A percentile compares a stretch with the other conserved stretches of the same genome.
Conservation (phyloP, 495 filamentous ascomycete genomes). For the Lophiostoma macrostomum region DNA sequence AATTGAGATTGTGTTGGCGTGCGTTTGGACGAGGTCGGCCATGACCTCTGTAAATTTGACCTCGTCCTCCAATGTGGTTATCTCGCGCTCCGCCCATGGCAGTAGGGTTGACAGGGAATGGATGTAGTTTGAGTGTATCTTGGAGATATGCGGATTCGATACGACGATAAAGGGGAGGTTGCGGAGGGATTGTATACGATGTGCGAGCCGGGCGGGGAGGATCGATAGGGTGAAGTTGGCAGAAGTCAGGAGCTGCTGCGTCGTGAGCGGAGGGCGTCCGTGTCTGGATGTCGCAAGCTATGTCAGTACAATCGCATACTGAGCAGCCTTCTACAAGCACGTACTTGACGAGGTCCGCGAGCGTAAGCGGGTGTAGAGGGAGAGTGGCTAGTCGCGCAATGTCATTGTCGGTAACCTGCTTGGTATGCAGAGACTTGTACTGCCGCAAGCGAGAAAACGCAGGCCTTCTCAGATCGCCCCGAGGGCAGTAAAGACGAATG, state of each 20-base stretch:
- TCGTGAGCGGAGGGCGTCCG: conserved; percentile 83
- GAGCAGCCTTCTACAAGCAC: conserved; percentile 1
- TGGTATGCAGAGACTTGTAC: conserved; percentile 16
- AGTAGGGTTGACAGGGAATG: conserved; percentile 87
- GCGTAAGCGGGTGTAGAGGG: conserved; percentile 74
- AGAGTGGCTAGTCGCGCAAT: conserved; percentile 73
- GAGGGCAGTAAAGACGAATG: conserved; percentile 19
- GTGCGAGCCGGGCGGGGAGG: conserved; percentile 88
- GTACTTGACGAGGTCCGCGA: conserved; percentile 86
- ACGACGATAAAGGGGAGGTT: conserved; percentile 97
- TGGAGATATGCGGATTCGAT: conserved; percentile 85
- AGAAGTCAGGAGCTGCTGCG: conserved; percentile 73
- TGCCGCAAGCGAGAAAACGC: not conserved
- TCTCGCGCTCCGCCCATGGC: conserved; percentile 72
- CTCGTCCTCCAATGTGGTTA: conserved; percentile 82
- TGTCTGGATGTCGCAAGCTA: conserved; percentile 52
- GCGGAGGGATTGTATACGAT: conserved; percentile 84
- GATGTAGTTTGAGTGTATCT: conserved; percentile 92
- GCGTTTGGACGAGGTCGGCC: conserved; percentile 88
- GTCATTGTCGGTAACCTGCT: conserved; percentile 60
- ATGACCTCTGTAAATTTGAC: conserved; percentile 86
- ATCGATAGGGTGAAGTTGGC: conserved; percentile 94
- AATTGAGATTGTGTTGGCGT: conserved; percentile 88
- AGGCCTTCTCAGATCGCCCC: conserved; percentile 1
- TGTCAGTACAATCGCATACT: conserved; percentile 6